Conservation (phyloP, 2,329 filamentous ascomycete species). For the Claviceps sp. region DNA sequence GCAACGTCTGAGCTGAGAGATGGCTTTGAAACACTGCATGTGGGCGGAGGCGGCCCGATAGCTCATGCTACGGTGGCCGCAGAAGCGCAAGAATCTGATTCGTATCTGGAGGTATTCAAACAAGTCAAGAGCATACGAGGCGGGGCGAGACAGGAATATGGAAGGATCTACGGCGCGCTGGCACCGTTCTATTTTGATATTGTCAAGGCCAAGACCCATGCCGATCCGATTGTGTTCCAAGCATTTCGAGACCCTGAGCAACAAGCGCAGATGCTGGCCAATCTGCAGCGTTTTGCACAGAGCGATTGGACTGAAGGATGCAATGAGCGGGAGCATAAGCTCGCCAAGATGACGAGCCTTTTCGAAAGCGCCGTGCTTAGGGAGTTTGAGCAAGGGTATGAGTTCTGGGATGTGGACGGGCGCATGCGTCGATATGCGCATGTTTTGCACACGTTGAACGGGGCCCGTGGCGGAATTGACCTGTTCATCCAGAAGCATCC, state of each 20-base stretch:
- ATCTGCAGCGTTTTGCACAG: slow-evolving; percentile 63
- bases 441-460: slow-evolving; percentile 71
- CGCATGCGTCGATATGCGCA: slow-evolving; percentile 82
- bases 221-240: slow-evolving; percentile 73
- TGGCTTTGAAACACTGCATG: slow-evolving; percentile 67
- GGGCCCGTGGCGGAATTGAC: slow-evolving; percentile 64
- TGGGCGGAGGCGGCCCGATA: slow-evolving; percentile 23
- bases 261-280: slow-evolving; percentile 79
- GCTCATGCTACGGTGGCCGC: slow-evolving; percentile 22
- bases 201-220: slow-evolving; percentile 54
- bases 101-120: slow-evolving; percentile 56
- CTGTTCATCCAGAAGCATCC: slow-evolving; percentile 83
- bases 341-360: slow-evolving; percentile 61
- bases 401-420: slow-evolving; percentile 76
- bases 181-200: slow-evolving; percentile 84
- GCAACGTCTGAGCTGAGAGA: slow-evolving; percentile 30
- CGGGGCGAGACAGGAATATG: slow-evolving; percentile 78
- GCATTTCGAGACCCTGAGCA: slow-evolving; percentile 79
- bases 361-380: slow-evolving; percentile 85
- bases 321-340: slow-evolving; percentile 53
- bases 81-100: slow-evolving; percentile 44
- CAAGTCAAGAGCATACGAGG: slow-evolving; percentile 68
- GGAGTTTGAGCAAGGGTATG: slow-evolving; percentile 89
- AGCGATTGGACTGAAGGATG: slow-evolving; percentile 73
- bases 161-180: slow-evolving; percentile 76